Evolutionary conservation across 2,329 filamentous ascomycete genomes (phyloP), one percentile per base, ranked within the genome.

Genomic region (Acephala macrosclerotiorum): DNA sequence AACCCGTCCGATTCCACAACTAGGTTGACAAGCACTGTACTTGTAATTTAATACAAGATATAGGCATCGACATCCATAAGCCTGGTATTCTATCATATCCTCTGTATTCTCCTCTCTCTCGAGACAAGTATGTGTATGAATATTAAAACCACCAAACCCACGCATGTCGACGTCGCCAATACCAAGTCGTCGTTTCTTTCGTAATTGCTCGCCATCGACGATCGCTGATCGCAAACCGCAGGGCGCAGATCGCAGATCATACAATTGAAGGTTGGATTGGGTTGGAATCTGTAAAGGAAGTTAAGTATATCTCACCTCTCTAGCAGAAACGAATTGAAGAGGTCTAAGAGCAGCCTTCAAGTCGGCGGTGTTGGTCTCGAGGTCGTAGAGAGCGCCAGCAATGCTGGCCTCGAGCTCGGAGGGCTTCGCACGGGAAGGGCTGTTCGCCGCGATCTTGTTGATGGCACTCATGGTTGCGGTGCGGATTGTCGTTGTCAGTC

Each of bases 391-490:
- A 85, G 96, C 96, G 85, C 91, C 92, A 82, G 96, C 96, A 82
- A 99, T 96, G 88, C 86, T 93, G 84, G 88, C 90, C 93, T 99
- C 96, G 78, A 98, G 91, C 91, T 99, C 96, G 76, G 93, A 97
- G 77, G 96, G 96, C 85, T 91, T 96, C 83, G 92, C 89, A 88
- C 93, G 90, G 85, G 95, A 97, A 77, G 95, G 91, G 91, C 93
- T 96, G 91, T 96, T 97, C 82, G 90, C 83, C 81, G 94, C 94
- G 84, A 98, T 98, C 93, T 98, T 98, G 92, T 97, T 97, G 81
- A 96, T 85, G 81, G 92, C 87, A 79, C 81, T 85, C 87, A 89
- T 89, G 79, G 80, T 88, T 84, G 82, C 83, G 68, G 72, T 84
- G 82, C 83, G 69, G 72, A 62, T 70, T 68, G 65, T 70, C 63